Conservation (phyloP, 345 rosid species). For the Hibiscus trionum region DNA sequence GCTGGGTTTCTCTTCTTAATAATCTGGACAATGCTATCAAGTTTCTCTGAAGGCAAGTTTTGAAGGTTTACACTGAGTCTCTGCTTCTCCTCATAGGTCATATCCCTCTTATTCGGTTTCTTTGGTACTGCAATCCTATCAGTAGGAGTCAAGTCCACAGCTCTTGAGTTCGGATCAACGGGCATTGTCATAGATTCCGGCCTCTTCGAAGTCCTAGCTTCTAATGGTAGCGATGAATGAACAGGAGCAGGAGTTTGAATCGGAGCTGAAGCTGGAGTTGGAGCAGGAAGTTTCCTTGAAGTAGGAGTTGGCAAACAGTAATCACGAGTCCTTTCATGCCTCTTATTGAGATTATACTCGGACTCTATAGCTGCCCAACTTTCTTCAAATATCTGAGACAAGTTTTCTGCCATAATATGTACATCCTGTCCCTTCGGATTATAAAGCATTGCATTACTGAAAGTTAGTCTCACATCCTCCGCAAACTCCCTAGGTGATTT, state of each 20-base stretch:
- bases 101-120: slow-evolving; percentile 48
- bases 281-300: slow-evolving; percentile 19
- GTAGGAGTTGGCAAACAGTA: slow-evolving; percentile 19
- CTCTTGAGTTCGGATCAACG: slow-evolving; percentile 23
- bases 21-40: slow-evolving; percentile 72
- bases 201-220: slow-evolving; percentile 28
- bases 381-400: slow-evolving; percentile 59
- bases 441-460: slow-evolving; percentile 74
- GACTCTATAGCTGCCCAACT: slow-evolving; percentile 48
- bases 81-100: slow-evolving; percentile 84
- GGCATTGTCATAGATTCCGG: slow-evolving; percentile 36
- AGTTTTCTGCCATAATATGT: slow-evolving; percentile 53
- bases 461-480: slow-evolving; percentile 78
- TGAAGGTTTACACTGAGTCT: slow-evolving; percentile 61
- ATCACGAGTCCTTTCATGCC: slow-evolving; percentile 18
- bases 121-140: slow-evolving; percentile 24
- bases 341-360: slow-evolving; percentile 28
- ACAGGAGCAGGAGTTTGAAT: slow-evolving; percentile 16
- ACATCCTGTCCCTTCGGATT: slow-evolving; percentile 85
- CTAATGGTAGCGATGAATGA: slow-evolving; percentile 9
- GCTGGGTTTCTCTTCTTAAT: slow-evolving; percentile 74
- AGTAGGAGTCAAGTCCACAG: slow-evolving; percentile 15
- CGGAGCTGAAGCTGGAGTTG: neutral
- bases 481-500: slow-evolving; percentile 68
- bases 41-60: slow-evolving; percentile 66